Conservation (phyloP, 805 yeast species). For the Teunomyces tritomae region DNA sequence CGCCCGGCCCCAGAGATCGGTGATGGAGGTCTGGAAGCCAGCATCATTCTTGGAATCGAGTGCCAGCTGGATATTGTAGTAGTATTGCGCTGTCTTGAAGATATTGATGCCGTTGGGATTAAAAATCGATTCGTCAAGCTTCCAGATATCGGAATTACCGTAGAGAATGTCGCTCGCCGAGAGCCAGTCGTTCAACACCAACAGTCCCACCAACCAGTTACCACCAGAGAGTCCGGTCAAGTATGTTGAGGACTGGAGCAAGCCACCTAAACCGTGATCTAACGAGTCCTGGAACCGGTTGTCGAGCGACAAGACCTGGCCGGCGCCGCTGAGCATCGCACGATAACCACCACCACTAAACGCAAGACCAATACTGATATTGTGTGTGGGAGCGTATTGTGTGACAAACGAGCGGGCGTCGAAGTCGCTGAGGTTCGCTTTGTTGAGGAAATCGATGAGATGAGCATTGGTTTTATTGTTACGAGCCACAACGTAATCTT, state of each 20-base stretch:
- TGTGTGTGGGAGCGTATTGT: slow-evolving; percentile 19
- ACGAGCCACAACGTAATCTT: slow-evolving; percentile 23
- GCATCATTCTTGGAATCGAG: slow-evolving; percentile 30
- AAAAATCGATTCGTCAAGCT: slow-evolving; percentile 58
- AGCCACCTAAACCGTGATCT: slow-evolving; percentile 35
- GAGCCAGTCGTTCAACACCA: slow-evolving; percentile 37
- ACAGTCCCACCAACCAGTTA: slow-evolving; percentile 50
- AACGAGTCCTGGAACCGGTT: slow-evolving; percentile 36
- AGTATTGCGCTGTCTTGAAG: slow-evolving; percentile 47
- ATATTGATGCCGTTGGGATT: slow-evolving; percentile 63
- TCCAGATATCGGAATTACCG: slow-evolving; percentile 52
- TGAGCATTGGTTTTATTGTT: slow-evolving; percentile 29
- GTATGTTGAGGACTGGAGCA: slow-evolving; percentile 17
- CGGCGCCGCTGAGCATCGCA: slow-evolving; percentile 27
- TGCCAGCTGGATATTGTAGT: slow-evolving; percentile 34
- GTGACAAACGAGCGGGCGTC: slow-evolving; percentile 29
- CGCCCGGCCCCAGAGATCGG: slow-evolving; percentile 44
- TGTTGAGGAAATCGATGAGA: slow-evolving; percentile 25
- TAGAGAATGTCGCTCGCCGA: slow-evolving; percentile 29
- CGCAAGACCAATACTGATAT: slow-evolving; percentile 29
- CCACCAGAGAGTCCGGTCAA: slow-evolving; percentile 50
- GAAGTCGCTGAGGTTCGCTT: slow-evolving; percentile 31
- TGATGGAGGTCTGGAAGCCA: slow-evolving; percentile 34
- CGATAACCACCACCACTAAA: slow-evolving; percentile 38
- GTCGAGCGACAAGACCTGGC: slow-evolving; percentile 11